These are phyloP conservation scores for Pseudocercospora musae DNA, from an alignment of 2,329 filamentous ascomycete genomes.

Conservation along the genomic window DNA sequence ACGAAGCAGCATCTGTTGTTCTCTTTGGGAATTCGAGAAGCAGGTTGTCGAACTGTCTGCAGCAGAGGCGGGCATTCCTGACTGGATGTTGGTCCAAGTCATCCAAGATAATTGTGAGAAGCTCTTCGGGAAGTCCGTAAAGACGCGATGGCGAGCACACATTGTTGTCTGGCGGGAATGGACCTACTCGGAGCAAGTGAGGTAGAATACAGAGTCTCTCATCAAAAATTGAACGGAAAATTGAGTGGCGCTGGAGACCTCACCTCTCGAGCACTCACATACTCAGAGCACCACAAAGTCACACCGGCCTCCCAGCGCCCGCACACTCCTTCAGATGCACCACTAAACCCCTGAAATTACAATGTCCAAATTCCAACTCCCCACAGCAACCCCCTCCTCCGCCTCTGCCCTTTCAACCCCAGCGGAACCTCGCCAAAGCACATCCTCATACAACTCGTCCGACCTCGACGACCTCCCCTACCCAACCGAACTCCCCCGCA, in stretches of 20 bases:
- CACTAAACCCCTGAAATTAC: background rate
- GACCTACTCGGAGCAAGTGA: background rate
- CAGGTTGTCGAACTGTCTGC: too few species aligned
- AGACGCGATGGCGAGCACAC: too few species aligned
- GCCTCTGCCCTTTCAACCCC: conserved; percentile 40
- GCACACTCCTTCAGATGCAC: conserved; percentile 1
- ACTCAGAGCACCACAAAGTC: background rate
- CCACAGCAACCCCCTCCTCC: conserved; percentile 20
- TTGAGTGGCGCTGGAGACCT: background rate
- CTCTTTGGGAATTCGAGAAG: too few species aligned
- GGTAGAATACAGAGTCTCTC: background rate
- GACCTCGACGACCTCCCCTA: conserved; percentile 69
- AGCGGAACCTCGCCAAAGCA: conserved; percentile 43
- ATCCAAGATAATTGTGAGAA: too few species aligned
- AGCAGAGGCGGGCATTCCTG: too few species aligned
- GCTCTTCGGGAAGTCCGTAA: too few species aligned
- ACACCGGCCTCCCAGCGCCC: too few species aligned
- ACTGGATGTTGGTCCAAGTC: too few species aligned
- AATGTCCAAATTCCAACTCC: conserved; percentile 52
- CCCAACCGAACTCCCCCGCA: conserved; percentile 75
- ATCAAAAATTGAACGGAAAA: background rate
- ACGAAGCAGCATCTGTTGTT: too few species aligned
- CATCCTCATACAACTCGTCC: conserved; percentile 44
- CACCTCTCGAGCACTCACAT: background rate
- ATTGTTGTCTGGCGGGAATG: too few species aligned